Percentiles rank a stretch among this genome's conserved stretches.
Evolutionary conservation across 257 asterid genomes (phyloP).

Genomic region (Primulina tabacum): DNA sequence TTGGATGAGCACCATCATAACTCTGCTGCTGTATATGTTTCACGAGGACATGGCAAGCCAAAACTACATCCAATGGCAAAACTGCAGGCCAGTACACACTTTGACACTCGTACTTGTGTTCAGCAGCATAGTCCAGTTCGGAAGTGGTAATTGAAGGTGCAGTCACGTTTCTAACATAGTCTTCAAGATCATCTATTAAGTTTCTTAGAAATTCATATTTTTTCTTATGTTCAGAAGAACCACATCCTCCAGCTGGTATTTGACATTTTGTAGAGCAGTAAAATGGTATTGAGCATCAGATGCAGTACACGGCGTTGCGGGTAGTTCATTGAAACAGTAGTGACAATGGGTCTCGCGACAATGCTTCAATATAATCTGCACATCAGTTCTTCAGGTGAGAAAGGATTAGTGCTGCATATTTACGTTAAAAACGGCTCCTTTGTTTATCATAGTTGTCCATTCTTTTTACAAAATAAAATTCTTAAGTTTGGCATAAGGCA

Average conservation of each 20-base stretch:
- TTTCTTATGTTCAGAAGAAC: slow-evolving; percentile 22
- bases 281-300: slow-evolving; percentile 68
- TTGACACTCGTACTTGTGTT: slow-evolving; percentile 80
- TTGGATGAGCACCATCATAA: slow-evolving; percentile 32
- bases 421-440: slow-evolving; percentile 12
- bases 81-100: slow-evolving; percentile 88
- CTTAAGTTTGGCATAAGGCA: slow-evolving; percentile 14
- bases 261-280: slow-evolving; percentile 81
- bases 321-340: slow-evolving; percentile 86
- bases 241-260: slow-evolving; percentile 65
- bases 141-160: slow-evolving; percentile 33
- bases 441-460: slow-evolving; percentile 10
- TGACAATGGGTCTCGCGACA: slow-evolving; percentile 90
- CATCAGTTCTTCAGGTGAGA: slow-evolving; percentile 28
- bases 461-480: slow-evolving; percentile 12
- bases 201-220: slow-evolving; percentile 29
- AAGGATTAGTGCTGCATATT: slow-evolving; percentile 21
- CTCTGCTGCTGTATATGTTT: slow-evolving; percentile 48
- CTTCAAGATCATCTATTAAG: slow-evolving; percentile 59
- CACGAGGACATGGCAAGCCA: slow-evolving; percentile 85
- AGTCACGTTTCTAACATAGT: slow-evolving; percentile 44
- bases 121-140: slow-evolving; percentile 41
- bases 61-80: slow-evolving; percentile 76
- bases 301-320: slow-evolving; percentile 68
- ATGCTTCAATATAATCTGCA: slow-evolving; percentile 82